Base-by-base conservation (phyloP, 2,329 filamentous ascomycete genomes). In the Fonsecaea multimorphosa region DNA sequence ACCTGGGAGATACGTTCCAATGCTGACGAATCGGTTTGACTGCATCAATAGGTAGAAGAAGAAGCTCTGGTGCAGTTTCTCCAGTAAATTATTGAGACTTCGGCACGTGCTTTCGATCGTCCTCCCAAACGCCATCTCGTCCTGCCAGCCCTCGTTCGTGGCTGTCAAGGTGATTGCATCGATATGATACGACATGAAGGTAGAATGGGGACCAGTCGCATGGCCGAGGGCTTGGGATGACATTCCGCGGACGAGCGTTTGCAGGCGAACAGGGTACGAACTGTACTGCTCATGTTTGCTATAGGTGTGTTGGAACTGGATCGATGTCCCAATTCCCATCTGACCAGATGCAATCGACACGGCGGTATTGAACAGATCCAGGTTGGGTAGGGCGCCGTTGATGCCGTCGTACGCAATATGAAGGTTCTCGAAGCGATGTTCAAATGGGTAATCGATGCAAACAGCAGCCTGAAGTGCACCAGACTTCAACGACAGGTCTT, bases 21-120 rank as follows among this genome's bases (percentile, higher is more conserved):
- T 99, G 78, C 93, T 98, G 72, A 98, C 95, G 76, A 99, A 99
- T 11, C 93, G 89, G 73, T 95, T 91, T 32, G 89, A 87, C 71
- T 96, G 90, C 87, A 98, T 93, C 52, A 99, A 84, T 58, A 99
- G 83, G 77, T 99, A 99, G 80, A 99, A 98, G 85, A 99, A 99
- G 83, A 99, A 99, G 77, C 93, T 97, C 80, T 99, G 95, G 76
- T 99, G 95, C 67, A 99, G 84, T 76, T 99, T 93, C 79, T 99
- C 95, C 34, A 99, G 85, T 65, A 99, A 81, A 75, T 99, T 99
- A 81, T 99, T 99, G 78, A 99, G 82, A 76, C 92, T 97, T 73
- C 95, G 86, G 77, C 96, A 96, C 2, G 95, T 86, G 73, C 93
- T 93, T 79, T 99, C 95, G 3, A 98, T 85, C 0, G 93, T 89